These are phyloP conservation scores for Termitomyces sp. DNA, from an alignment of 1,284 basidiomycete genomes.

Conservation along the genomic window DNA sequence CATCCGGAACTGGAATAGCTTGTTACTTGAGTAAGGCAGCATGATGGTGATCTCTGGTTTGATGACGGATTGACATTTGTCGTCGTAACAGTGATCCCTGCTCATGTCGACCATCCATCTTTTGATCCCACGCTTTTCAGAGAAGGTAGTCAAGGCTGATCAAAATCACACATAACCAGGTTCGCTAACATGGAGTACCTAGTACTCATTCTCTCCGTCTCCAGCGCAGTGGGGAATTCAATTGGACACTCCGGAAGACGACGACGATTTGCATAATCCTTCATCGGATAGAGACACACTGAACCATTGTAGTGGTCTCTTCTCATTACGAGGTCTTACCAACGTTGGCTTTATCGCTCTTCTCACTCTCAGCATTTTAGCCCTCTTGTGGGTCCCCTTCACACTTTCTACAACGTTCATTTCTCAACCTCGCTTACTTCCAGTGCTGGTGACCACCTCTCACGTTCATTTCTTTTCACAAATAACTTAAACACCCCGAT, in stretches of 20 bases:
- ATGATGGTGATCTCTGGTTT: slow-evolving; percentile 1
- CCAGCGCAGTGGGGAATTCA: slow-evolving; percentile 31
- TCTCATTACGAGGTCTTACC: slow-evolving; percentile 47
- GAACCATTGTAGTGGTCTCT: slow-evolving; percentile 30
- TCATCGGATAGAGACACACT: slow-evolving; percentile 30
- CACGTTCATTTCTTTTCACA: background rate
- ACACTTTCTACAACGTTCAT: background rate
- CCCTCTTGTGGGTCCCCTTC: slow-evolving; percentile 45
- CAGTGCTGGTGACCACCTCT: slow-evolving; percentile 26
- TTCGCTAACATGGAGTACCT: background rate
- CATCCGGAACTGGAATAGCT: background rate
- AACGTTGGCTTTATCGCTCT: slow-evolving; percentile 65
- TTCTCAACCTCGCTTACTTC: background rate
- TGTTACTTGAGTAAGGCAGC: background rate
- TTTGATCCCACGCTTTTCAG: slow-evolving; percentile 5
- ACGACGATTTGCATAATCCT: slow-evolving; percentile 42
- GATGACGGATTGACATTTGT: slow-evolving; percentile 5
- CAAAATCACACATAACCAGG: background rate
- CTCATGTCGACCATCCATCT: background rate
- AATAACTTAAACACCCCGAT: background rate
- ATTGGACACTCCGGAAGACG: slow-evolving; percentile 30
- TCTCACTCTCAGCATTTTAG: slow-evolving; percentile 40
- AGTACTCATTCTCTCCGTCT: slow-evolving; percentile 32
- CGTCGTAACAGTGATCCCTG: slow-evolving; percentile 2
- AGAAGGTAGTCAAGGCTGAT: slow-evolving; percentile 16